Evolutionary conservation across 129 eudicot species (phyloP).

Genomic region (Flaveria sonorensis): DNA sequence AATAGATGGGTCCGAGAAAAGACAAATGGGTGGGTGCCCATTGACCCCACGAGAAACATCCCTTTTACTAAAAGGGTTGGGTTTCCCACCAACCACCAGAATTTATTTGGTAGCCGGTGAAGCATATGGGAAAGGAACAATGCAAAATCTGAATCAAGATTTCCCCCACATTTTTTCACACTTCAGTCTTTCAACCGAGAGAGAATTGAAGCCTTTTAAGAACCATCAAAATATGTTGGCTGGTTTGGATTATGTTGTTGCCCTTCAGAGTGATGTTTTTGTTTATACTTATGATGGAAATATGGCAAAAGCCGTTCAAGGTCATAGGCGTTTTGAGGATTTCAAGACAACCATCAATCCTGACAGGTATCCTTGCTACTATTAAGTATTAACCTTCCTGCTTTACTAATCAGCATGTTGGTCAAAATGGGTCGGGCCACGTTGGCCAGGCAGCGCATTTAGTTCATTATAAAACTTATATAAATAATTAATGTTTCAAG

Average conservation of each 20-base stretch:
- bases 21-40: constrained; percentile 95
- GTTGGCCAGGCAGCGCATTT: too few species aligned
- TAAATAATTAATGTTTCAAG: neutral
- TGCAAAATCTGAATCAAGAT: constrained; percentile 62
- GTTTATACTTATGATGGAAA: constrained; percentile 97
- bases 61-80: constrained; percentile 77
- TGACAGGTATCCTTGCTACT: constrained; percentile 60
- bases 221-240: constrained; percentile 97
- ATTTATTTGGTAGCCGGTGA: constrained; percentile 95
- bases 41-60: constrained; percentile 92
- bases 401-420: neutral
- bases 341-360: constrained; percentile 93
- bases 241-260: constrained; percentile 91
- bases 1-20: constrained; percentile 74
- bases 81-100: constrained; percentile 65
- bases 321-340: constrained; percentile 86
- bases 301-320: constrained; percentile 98
- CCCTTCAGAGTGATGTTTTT: constrained; percentile 87
- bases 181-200: constrained; percentile 67
- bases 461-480: neutral
- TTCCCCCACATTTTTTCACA: constrained; percentile 89
- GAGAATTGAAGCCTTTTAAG: constrained; percentile 74
- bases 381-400: neutral
- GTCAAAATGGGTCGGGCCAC: neutral
- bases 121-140: constrained; percentile 89